Conservation (phyloP, 1,284 basidiomycete genomes). For the Cystobasidium sp. region DNA sequence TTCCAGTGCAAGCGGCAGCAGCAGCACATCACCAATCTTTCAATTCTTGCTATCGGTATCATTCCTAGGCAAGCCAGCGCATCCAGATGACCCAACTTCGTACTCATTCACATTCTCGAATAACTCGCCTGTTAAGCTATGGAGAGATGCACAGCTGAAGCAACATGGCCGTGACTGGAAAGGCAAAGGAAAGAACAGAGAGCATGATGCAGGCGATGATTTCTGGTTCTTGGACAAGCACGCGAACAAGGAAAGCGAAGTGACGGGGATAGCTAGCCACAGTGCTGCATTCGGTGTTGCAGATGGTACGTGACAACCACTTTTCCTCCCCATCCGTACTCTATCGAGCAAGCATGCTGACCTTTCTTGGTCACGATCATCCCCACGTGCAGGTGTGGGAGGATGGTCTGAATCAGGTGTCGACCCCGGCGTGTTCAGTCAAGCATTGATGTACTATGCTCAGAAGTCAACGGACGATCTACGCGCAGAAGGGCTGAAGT, state of each 20-base stretch:
- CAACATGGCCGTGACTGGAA: conserved; percentile 30
- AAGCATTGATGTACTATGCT: conserved; percentile 72
- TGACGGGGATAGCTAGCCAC: neutral
- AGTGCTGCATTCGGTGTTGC: conserved; percentile 64
- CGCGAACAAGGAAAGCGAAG: neutral
- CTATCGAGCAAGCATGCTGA: neutral
- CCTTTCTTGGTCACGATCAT: neutral
- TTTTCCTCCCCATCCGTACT: neutral
- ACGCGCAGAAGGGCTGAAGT: conserved; percentile 7
- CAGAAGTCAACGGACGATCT: conserved; percentile 58
- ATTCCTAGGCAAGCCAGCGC: conserved; percentile 34
- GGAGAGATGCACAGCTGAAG: conserved; percentile 25
- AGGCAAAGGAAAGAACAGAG: conserved; percentile 22
- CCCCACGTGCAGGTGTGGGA: conserved; percentile 59
- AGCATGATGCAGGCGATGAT: conserved; percentile 30
- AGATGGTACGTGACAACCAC: conserved; percentile 59
- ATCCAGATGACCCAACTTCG: conserved; percentile 11
- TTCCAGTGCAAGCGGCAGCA: neutral
- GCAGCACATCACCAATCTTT: conserved; percentile 24
- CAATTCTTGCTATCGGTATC: conserved; percentile 37
- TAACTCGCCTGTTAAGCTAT: conserved; percentile 21
- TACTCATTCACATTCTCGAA: conserved; percentile 17
- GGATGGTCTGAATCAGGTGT: conserved; percentile 76
- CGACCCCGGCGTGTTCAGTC: conserved; percentile 76
- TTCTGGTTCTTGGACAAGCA: conserved; percentile 28